Evolutionary conservation across 768 basidiomycete genomes (phyloP), one percentile per base, ranked within the genome.

Genomic region (Tulasnella sp.): DNA sequence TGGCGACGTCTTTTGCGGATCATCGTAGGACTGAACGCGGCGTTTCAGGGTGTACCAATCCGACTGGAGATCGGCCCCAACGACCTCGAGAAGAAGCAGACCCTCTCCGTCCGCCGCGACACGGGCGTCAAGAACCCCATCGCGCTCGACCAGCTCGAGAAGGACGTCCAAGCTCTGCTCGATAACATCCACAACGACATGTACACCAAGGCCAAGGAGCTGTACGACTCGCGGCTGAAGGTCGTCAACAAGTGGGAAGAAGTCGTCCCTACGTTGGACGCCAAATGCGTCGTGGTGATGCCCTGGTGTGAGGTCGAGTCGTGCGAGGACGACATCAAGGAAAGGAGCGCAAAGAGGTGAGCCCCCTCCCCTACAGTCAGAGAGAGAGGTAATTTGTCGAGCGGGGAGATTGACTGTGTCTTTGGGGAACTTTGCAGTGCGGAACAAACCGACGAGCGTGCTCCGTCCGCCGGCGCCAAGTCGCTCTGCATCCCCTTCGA

Each of bases 261-360:
- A 72, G 83, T 98, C 70, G 95, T 99, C 17, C 94, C 95, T 4
- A 85, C 90, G 9, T 83, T 99, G 59, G 96, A 99, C 80, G 83
- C 84, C 79, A 98, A 97, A 83, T 88, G 89, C 78, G 84, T 94
- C 41, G 88, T 90, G 26, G 90, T 90, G 70, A 87, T 98, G 73
- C 97, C 97, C 3, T 99, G 97, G 97, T 98, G 97, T 80, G 94
- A 98, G 81, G 85, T 83, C 22, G 92, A 92, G 78, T 85, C 84
- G 16, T 99, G 97, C 78, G 97, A 99, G 80, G 96, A 99, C 79
- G 92, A 95, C 77, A 98, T 99, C 85, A 98, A 99, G 84, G 94
- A 98, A 77, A 85, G 92, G 74, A 93, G 90, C 78, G 93, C 88
- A 72, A 84, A 64, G 39, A 72, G 63, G 70, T 62, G 35, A 72